These are phyloP conservation scores for Neurospora sp. DNA, from an alignment of 495 filamentous ascomycete genomes.

Conservation along the genomic window DNA sequence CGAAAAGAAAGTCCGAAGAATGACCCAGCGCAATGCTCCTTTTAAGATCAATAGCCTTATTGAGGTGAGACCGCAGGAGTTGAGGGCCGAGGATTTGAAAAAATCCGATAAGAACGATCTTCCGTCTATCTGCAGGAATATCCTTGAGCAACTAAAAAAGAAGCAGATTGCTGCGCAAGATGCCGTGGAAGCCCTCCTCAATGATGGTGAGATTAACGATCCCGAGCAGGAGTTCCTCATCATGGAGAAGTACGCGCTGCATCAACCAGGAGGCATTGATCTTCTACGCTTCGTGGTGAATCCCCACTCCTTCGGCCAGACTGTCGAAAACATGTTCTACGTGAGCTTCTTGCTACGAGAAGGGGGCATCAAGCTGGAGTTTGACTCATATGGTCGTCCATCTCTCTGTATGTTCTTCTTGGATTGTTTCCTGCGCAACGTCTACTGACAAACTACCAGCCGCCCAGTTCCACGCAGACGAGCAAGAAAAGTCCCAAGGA, in stretches of 20 bases:
- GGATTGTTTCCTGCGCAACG: neutral
- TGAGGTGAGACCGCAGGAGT: constrained; percentile 63
- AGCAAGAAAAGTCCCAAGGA: constrained; percentile 4
- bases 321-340: constrained; percentile 95
- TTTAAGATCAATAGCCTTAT: constrained; percentile 52
- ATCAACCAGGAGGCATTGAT: constrained; percentile 53
- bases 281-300: constrained; percentile 82
- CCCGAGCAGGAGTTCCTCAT: constrained; percentile 29
- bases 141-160: constrained; percentile 38
- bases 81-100: constrained; percentile 59
- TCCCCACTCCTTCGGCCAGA: constrained; percentile 84
- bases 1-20: constrained; percentile 66
- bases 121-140: constrained; percentile 54
- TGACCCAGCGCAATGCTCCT: constrained; percentile 52
- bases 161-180: constrained; percentile 32
- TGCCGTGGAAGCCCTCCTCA: constrained; percentile 27
- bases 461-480: constrained; percentile 15
- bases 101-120: constrained; percentile 64
- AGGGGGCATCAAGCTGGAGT: constrained; percentile 55
- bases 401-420: constrained; percentile 51
- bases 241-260: constrained; percentile 45
- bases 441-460: constrained; percentile 9
- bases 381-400: constrained; percentile 56
- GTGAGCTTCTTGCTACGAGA: constrained; percentile 89
- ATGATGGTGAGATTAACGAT: constrained; percentile 23